Base-by-base conservation (phyloP, 805 yeast species). In the Candida loeiensis region DNA sequence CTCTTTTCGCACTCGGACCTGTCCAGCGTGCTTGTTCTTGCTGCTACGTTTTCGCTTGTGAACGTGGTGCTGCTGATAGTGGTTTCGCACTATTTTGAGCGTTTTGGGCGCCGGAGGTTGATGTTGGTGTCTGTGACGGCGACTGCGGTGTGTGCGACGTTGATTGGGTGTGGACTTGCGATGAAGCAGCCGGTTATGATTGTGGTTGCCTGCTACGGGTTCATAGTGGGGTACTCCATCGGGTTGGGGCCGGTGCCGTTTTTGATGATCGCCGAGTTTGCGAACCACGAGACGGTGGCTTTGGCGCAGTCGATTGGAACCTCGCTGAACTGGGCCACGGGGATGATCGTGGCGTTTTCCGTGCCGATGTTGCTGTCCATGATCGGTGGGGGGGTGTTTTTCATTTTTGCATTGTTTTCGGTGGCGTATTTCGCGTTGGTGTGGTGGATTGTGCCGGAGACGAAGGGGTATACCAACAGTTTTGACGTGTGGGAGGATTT, bases 211-310 rank as follows among this genome's bases (percentile, higher is more conserved):
- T 64, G 71, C 43, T 61, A 61, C 42, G 56, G 54, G 4, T 66
- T 62, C 39, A 56, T 61, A 8, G 38, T 60, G 33, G 64, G 66
- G 15, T 65, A 53, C 41, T 55, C 69, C 6, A 35, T 62, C 5
- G 72, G 71, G 1, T 44, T 66, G 15, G 66, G 68, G 9, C 69
- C 67, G 14, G 48, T 66, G 19, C 70, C 69, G 12, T 66, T 61
- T 34, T 46, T 66, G 45, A 64, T 66, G 65, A 50, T 64, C 1
- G 54, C 63, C 9, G 72, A 66, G 40, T 53, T 66, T 31, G 53
- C 66, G 2, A 44, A 51, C 26, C 61, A 59, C 37, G 64, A 61
- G 38, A 57, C 60, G 1, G 58, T 66, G 4, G 58, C 59, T 3
- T 47, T 53, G 18, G 68, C 66, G 2, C 71, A 65, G 45, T 56